Base-by-base conservation (phyloP, 106 monocot genomes). In the Narthecium ossifragum region DNA sequence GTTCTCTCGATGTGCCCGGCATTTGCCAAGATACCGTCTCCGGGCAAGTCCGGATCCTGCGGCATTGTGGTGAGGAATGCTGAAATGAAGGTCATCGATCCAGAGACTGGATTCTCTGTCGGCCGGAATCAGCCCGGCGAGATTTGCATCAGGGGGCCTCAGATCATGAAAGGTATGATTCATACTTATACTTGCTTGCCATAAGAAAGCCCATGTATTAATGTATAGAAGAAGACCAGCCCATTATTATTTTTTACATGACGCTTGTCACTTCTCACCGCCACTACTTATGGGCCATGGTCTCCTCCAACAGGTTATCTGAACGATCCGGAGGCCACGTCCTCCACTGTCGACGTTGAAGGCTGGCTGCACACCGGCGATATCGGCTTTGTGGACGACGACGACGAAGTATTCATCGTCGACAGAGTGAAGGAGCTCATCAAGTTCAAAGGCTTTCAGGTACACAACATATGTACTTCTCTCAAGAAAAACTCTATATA, bases 361-460 rank as follows among this genome's bases (percentile, higher is more conserved):
- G 90, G 96, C 1, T 98, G 96, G 96, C 68, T 98, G 40, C 96
- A 90, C 69, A 98, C 90, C 6, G 96, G 96, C 1, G 96, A 98
- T 60, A 79, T 98, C 11, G 96, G 96, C 21, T 98, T 69, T 47
- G 84, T 98, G 13, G 96, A 98, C 26, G 96, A 90, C 24, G 81
- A 90, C 55, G 96, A 98, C 6, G 96, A 98, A 65, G 73, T 98
- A 45, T 98, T 79, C 81, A 98, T 98, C 36, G 84, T 98, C 5
- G 96, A 98, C 33, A 73, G 96, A 55, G 76, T 98, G 20, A 98
- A 98, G 63, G 96, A 98, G 67, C 90, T 98, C 61, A 98, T 98
- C 86, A 96, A 90, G 47, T 96, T 73, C 76, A 96, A 96, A 71
- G 96, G 90, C 1, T 96, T 96, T 64, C 94, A 96, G 80, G 94